Evolutionary conservation across 2,329 filamentous ascomycete species (phyloP).

Genomic region (Neurospora sp.): DNA sequence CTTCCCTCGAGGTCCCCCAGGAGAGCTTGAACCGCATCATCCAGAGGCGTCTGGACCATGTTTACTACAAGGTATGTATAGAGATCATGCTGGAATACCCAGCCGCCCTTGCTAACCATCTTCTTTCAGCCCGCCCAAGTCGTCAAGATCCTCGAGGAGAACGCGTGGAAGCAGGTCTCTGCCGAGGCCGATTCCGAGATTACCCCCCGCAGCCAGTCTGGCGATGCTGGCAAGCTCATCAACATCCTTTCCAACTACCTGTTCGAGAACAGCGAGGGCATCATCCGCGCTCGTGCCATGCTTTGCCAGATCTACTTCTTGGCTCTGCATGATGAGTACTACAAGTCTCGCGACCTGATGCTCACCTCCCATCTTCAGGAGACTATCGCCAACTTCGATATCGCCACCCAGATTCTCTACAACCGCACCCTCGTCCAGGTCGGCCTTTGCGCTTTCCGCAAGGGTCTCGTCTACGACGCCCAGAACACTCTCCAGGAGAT

Average conservation of each 20-base stretch:
- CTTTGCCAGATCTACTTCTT: conserved; percentile 98
- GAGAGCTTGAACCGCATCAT: conserved; percentile 87
- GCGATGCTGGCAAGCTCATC: conserved; percentile 67
- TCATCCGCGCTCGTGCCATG: conserved; percentile 93
- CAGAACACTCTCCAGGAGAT: conserved; percentile 98
- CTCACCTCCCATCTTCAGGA: conserved; percentile 99
- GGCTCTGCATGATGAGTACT: conserved; percentile 95
- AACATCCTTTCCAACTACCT: conserved; percentile 89
- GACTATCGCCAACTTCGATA: conserved; percentile 92
- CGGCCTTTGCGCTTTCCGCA: conserved; percentile 94
- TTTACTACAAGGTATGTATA: conserved; percentile 85
- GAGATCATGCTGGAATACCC: not conserved
- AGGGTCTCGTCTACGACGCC: conserved; percentile 91
- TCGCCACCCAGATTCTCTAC: conserved; percentile 96
- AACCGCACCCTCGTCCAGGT: conserved; percentile 97
- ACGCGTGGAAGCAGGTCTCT: conserved; percentile 78
- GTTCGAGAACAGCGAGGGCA: conserved; percentile 88
- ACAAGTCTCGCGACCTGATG: conserved; percentile 97
- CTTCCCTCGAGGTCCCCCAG: conserved; percentile 64
- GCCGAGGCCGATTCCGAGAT: conserved; percentile 63
- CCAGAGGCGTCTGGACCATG: conserved; percentile 89
- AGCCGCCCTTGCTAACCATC: conserved; percentile 15
- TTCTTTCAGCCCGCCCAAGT: conserved; percentile 66
- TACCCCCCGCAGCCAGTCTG: conserved; percentile 59
- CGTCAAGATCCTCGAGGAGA: conserved; percentile 86